Percentiles rank a stretch among this genome's conserved stretches.
phyloP scores from a whole-genome alignment of 176 grass and related monocot species.

The Tillandsia fasciculata region DNA sequence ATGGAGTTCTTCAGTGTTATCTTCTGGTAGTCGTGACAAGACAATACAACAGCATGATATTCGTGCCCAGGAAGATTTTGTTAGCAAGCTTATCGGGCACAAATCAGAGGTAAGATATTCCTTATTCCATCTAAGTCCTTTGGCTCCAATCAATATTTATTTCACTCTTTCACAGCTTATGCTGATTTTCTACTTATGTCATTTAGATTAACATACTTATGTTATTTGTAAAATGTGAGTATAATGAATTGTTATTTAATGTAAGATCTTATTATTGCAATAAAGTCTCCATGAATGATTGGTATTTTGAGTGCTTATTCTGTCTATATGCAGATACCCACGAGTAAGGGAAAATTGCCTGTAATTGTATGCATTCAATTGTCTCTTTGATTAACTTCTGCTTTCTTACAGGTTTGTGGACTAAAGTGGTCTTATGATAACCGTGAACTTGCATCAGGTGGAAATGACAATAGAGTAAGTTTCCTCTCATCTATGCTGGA shows the following conservation, averaged over 20 bases:
- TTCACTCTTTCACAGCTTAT: background rate
- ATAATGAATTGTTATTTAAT: too few species aligned
- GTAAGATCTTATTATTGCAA: too few species aligned
- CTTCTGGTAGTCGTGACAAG: slow-evolving; percentile 88
- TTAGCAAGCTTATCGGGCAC: slow-evolving; percentile 89
- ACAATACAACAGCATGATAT: slow-evolving; percentile 84
- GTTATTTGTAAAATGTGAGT: too few species aligned
- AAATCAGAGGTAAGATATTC: slow-evolving; percentile 74
- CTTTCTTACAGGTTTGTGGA: slow-evolving; percentile 59
- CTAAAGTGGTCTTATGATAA: slow-evolving; percentile 97
- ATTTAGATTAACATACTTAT: too few species aligned
- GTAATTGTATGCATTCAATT: too few species aligned
- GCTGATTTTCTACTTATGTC: background rate
- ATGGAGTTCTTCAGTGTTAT: slow-evolving; percentile 88
- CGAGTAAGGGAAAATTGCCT: too few species aligned
- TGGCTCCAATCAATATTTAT: too few species aligned
- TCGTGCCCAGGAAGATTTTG: slow-evolving; percentile 73
- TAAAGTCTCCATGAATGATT: too few species aligned
- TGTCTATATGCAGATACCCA: too few species aligned
- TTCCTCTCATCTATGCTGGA: background rate
- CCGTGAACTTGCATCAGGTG: slow-evolving; percentile 89
- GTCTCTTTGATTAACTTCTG: background rate
- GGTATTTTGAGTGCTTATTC: too few species aligned
- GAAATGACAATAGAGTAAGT: slow-evolving; percentile 89
- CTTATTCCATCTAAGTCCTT: background rate